Evolutionary conservation across 495 filamentous ascomycete species (phyloP).

Genomic region (Podospora fimiseda): DNA sequence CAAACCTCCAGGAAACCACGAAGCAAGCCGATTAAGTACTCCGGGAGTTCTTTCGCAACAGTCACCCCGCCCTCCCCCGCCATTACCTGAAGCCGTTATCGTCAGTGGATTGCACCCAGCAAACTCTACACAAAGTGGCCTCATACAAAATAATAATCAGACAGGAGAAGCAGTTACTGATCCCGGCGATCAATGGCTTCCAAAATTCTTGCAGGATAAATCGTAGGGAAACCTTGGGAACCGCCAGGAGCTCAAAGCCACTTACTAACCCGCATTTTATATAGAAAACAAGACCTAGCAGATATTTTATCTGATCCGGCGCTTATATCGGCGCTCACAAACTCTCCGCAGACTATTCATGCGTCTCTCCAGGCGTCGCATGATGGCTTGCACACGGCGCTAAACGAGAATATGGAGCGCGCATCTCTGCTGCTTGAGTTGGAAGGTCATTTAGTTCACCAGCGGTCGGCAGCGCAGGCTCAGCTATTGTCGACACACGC

Average conservation of each 20-base stretch:
- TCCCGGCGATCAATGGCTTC: constrained; percentile 59
- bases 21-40: constrained; percentile 61
- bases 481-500: constrained; percentile 77
- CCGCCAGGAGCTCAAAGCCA: background rate
- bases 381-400: constrained; percentile 51
- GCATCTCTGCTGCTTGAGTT: constrained; percentile 53
- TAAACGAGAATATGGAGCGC: constrained; percentile 62
- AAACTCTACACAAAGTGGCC: no score
- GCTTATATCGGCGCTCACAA: constrained; percentile 57
- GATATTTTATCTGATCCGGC: constrained; percentile 53
- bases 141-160: no score
- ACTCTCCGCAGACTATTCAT: constrained; percentile 58
- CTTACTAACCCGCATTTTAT: no score
- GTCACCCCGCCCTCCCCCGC: constrained; percentile 37
- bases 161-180: constrained; percentile 31
- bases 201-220: constrained; percentile 64
- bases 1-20: constrained; percentile 59
- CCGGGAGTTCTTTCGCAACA: constrained; percentile 33
- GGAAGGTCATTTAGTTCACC: constrained; percentile 53
- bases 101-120: constrained; percentile 16
- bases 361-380: constrained; percentile 52
- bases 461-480: constrained; percentile 64
- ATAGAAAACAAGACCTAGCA: constrained; percentile 56
- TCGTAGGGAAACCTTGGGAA: constrained; percentile 43
- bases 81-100: constrained; percentile 29